phyloP scores from a whole-genome alignment of 306 rosid genomes.

The Coriaria nepalensis region DNA sequence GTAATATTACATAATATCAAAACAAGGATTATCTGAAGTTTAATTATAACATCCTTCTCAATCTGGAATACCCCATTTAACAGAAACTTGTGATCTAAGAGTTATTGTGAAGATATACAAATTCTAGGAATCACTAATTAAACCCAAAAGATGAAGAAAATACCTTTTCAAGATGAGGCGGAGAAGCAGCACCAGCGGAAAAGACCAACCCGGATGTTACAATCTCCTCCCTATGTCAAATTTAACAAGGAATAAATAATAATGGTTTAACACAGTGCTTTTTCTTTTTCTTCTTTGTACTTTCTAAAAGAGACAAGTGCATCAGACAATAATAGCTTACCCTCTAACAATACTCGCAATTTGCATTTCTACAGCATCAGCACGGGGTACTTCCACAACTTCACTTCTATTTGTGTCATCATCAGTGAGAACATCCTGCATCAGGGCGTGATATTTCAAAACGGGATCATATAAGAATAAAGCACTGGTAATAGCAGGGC shows the following conservation, averaged over 20 bases:
- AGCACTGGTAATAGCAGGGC: conserved; percentile 27
- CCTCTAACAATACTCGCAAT: conserved; percentile 15
- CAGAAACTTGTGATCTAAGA: too few relatives aligned
- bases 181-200: conserved; percentile 38
- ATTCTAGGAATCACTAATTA: too few relatives aligned
- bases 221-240: conserved; percentile 26
- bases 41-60: too few relatives aligned
- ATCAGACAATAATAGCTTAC: conserved; percentile 21
- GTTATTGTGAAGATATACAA: too few relatives aligned
- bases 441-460: too few relatives aligned
- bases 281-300: too few relatives aligned
- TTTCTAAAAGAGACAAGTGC: neutral
- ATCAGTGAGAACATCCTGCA: conserved; percentile 18
- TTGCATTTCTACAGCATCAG: conserved; percentile 16
- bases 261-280: neutral
- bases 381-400: conserved; percentile 14
- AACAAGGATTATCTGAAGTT: too few relatives aligned
- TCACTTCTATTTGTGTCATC: conserved; percentile 13
- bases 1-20: too few relatives aligned
- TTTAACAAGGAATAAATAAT: conserved; percentile 9
- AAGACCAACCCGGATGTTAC: conserved; percentile 20
- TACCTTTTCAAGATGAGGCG: conserved; percentile 68
- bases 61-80: too few relatives aligned
- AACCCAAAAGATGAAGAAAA: too few relatives aligned
- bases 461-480: conserved; percentile 17